These are phyloP conservation scores for Vairimorpha apis DNA, from an alignment of 371 early-diverging fungal genomes.

Conservation along the genomic window DNA sequence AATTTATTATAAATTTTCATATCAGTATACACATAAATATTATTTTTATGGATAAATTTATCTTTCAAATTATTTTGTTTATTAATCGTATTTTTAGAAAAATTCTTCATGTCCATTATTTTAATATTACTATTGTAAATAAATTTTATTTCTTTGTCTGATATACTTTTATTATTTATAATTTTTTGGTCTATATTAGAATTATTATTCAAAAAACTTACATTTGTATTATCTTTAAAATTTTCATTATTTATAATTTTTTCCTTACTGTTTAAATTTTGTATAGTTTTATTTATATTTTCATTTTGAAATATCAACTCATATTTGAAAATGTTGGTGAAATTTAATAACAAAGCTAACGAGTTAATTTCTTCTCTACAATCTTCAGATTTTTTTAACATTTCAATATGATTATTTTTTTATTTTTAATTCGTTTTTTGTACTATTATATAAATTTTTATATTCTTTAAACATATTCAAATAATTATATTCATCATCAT, in stretches of 20 bases:
- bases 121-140: too few relatives aligned
- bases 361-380: slow-evolving; percentile 5
- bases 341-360: too few relatives aligned
- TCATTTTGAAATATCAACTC: neutral
- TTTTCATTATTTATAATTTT: neutral
- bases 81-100: too few relatives aligned
- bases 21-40: neutral
- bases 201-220: neutral
- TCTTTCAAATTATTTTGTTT: too few relatives aligned
- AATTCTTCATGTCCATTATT: too few relatives aligned
- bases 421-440: neutral
- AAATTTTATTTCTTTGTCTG: neutral
- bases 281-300: neutral
- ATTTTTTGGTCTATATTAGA: neutral
- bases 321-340: neutral
- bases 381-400: slow-evolving; percentile 2
- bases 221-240: neutral
- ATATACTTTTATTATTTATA: neutral
- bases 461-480: neutral
- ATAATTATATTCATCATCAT: neutral
- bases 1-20: neutral
- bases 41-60: neutral
- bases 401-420: neutral
- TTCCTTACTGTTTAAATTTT: too few relatives aligned
- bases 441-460: neutral